Percentiles rank a stretch among this genome's conserved stretches.
Conservation (phyloP, 306 rosid species). For the Inga oerstediana region DNA sequence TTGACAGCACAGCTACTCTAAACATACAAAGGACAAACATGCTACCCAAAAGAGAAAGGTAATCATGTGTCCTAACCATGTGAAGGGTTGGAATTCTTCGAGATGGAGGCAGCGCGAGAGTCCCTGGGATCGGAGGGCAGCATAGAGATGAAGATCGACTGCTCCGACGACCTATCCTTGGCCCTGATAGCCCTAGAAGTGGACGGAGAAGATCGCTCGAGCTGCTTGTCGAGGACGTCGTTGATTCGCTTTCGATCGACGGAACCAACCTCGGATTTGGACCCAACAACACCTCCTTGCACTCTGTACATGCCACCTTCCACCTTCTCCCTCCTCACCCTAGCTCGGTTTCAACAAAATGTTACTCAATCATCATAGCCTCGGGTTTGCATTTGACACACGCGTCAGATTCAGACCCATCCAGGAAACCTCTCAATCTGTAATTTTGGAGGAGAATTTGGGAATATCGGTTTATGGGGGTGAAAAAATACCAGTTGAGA, state of each 20-base stretch:
- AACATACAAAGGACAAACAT: neutral
- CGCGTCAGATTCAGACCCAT: neutral
- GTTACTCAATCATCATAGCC: neutral
- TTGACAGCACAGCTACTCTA: neutral
- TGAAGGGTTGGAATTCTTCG: slow-evolving; percentile 42
- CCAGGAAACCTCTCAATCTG: neutral
- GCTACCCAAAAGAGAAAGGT: neutral
- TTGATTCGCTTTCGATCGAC: slow-evolving; percentile 71
- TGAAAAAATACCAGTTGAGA: neutral
- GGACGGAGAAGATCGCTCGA: slow-evolving; percentile 73
- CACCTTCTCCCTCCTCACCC: slow-evolving; percentile 2
- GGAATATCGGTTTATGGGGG: neutral
- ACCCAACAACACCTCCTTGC: slow-evolving; percentile 42
- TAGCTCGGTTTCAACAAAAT: neutral
- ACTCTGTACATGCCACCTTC: slow-evolving; percentile 52
- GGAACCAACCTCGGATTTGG: slow-evolving; percentile 43
- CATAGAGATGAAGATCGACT: slow-evolving; percentile 34
- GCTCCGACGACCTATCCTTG: slow-evolving; percentile 49
- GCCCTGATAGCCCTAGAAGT: slow-evolving; percentile 61
- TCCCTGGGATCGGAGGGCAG: slow-evolving; percentile 37
- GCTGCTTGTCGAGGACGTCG: slow-evolving; percentile 69
- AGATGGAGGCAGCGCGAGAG: slow-evolving; percentile 48
- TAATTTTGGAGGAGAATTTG: neutral
- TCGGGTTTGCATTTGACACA: neutral
- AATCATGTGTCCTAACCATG: slow-evolving; percentile 40